Percentiles rank a stretch among this genome's conserved stretches.
These are phyloP conservation scores for Thelonectria discophora DNA, from an alignment of 2,329 filamentous ascomycete genomes.

Conservation along the genomic window DNA sequence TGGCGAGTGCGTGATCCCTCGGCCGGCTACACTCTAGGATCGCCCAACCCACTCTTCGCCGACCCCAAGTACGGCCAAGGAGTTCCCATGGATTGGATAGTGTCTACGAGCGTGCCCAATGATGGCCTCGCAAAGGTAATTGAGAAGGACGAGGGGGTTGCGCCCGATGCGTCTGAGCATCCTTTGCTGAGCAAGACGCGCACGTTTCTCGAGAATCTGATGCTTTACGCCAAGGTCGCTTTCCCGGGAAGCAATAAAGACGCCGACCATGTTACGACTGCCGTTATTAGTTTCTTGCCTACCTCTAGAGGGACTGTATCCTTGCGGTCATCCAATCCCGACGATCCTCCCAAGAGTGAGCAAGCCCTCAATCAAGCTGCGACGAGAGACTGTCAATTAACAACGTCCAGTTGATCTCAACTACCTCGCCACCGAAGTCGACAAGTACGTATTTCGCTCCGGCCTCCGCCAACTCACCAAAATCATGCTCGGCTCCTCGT, in stretches of 20 bases:
- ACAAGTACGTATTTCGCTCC: slow-evolving; percentile 37
- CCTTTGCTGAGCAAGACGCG: slow-evolving; percentile 43
- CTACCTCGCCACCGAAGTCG: slow-evolving; percentile 38
- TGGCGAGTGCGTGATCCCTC: slow-evolving; percentile 47
- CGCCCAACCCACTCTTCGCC: slow-evolving; percentile 47
- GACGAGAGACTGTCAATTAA: slow-evolving; percentile 1
- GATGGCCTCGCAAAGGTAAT: slow-evolving; percentile 45
- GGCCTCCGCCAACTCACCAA: slow-evolving; percentile 34
- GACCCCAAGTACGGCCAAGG: slow-evolving; percentile 49
- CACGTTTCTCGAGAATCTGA: slow-evolving; percentile 38
- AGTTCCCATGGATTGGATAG: slow-evolving; percentile 49
- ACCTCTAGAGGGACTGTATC: slow-evolving; percentile 37
- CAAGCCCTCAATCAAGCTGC: background rate
- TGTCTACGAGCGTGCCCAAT: slow-evolving; percentile 40
- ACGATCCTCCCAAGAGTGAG: slow-evolving; percentile 37
- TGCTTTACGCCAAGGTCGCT: slow-evolving; percentile 36
- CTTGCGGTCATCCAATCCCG: slow-evolving; percentile 31
- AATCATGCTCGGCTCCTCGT: slow-evolving; percentile 37
- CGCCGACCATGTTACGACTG: slow-evolving; percentile 37
- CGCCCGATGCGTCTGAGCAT: slow-evolving; percentile 44
- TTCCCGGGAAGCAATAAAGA: slow-evolving; percentile 35
- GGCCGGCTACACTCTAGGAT: slow-evolving; percentile 46
- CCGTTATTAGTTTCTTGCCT: slow-evolving; percentile 35
- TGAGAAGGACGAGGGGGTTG: slow-evolving; percentile 45
- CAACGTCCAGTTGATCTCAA: slow-evolving; percentile 34